Evolutionary conservation across 2,329 filamentous ascomycete genomes (phyloP).

Genomic region (Lachnellula occidentalis): DNA sequence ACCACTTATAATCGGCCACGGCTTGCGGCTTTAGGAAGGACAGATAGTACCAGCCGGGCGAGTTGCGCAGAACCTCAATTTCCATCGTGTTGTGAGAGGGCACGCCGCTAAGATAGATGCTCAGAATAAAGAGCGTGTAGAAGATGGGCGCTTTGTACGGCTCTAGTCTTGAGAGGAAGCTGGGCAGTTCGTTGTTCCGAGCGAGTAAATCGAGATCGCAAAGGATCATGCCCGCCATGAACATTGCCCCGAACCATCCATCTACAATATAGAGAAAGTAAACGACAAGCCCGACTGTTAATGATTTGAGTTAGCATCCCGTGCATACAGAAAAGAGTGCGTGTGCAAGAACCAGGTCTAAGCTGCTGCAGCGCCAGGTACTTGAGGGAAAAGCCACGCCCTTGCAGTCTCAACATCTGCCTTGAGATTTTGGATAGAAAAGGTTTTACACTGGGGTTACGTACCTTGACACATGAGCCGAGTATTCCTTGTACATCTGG

Average conservation of each 20-base stretch:
- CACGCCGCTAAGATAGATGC: conserved; percentile 55
- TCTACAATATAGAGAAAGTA: conserved; percentile 67
- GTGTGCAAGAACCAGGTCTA: no score
- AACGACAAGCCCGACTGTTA: conserved; percentile 41
- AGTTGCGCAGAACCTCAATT: conserved; percentile 44
- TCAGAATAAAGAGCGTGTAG: conserved; percentile 45
- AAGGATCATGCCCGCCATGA: conserved; percentile 55
- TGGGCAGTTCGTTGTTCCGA: conserved; percentile 44
- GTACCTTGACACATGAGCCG: conserved; percentile 42
- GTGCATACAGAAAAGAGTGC: no score
- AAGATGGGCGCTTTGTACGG: conserved; percentile 46
- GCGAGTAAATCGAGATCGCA: conserved; percentile 56
- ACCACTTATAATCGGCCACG: conserved; percentile 62
- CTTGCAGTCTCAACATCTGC: no score
- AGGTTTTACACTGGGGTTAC: no score
- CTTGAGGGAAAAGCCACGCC: no score
- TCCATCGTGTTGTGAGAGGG: conserved; percentile 48
- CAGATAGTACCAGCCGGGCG: conserved; percentile 40
- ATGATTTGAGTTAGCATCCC: no score
- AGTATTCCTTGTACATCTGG: conserved; percentile 47
- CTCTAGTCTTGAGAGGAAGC: conserved; percentile 40
- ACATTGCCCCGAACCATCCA: conserved; percentile 56
- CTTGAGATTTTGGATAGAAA: no score
- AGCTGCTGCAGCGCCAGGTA: no score
- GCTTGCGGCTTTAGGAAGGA: conserved; percentile 58